Percentiles rank a stretch among this genome's conserved stretches.
These are phyloP conservation scores for Epichloe typhina DNA, from an alignment of 2,329 filamentous ascomycete species.

Conservation along the genomic window DNA sequence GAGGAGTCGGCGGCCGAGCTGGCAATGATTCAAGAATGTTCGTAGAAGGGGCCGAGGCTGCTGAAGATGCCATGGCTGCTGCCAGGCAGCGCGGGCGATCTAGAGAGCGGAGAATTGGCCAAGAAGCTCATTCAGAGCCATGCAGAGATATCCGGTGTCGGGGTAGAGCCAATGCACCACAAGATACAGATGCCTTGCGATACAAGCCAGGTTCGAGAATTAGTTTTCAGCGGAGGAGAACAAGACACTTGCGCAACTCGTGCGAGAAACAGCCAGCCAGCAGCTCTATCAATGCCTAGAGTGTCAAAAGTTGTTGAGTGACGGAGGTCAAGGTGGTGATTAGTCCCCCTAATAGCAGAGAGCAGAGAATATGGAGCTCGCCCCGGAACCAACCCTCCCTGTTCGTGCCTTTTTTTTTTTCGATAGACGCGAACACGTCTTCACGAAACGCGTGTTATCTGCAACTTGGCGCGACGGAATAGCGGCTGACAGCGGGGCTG, in stretches of 20 bases:
- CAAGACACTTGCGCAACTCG: background rate
- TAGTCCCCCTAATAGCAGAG: background rate
- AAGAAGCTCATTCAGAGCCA: constrained; percentile 3
- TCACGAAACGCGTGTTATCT: constrained; percentile 5
- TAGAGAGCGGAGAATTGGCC: constrained; percentile 18
- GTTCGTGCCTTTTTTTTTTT: background rate
- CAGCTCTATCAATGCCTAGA: background rate
- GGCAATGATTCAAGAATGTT: constrained; percentile 37
- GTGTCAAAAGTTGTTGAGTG: background rate
- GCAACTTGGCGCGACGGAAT: background rate
- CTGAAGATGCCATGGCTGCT: constrained; percentile 29
- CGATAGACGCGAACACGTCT: constrained; percentile 7
- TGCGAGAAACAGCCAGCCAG: background rate
- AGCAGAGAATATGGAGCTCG: no score
- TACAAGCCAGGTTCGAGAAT: background rate
- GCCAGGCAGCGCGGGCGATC: constrained; percentile 26
- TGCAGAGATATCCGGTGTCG: background rate
- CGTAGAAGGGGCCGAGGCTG: constrained; percentile 20
- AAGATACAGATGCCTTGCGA: background rate
- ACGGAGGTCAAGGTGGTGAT: background rate
- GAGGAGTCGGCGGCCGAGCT: constrained; percentile 53
- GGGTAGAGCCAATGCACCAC: background rate
- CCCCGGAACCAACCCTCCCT: background rate
- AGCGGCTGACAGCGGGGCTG: background rate
- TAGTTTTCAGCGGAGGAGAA: background rate